Conservation (phyloP, 371 early-diverging fungal genomes). For the Mortierella sp. region DNA sequence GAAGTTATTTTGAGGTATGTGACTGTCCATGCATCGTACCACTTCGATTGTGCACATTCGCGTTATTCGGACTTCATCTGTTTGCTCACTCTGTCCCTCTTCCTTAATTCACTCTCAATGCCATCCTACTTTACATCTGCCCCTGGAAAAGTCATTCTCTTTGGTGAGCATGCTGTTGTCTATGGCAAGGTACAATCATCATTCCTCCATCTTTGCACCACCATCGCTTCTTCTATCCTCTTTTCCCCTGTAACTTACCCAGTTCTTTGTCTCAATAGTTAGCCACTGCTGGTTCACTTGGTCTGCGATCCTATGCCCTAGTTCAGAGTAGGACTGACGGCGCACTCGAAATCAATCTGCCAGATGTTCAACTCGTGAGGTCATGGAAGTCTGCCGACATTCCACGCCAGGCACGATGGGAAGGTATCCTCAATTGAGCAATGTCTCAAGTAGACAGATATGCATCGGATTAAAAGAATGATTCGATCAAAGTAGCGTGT, state of each 20-base stretch:
- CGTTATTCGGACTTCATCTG: too few species aligned
- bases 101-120: constrained; percentile 6
- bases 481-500: neutral
- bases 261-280: constrained; percentile 37
- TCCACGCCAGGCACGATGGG: constrained; percentile 49
- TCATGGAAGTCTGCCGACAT: constrained; percentile 60
- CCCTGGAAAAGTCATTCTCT: constrained; percentile 97
- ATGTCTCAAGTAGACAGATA: neutral
- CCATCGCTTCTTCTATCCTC: neutral
- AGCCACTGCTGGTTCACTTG: constrained; percentile 81
- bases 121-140: constrained; percentile 68
- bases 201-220: neutral
- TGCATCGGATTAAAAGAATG: neutral
- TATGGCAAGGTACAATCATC: constrained; percentile 84
- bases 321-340: constrained; percentile 62
- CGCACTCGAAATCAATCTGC: constrained; percentile 60
- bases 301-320: constrained; percentile 74
- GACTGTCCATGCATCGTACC: too few species aligned
- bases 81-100: too few species aligned
- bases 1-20: too few species aligned
- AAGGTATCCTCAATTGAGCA: constrained; percentile 24
- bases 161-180: constrained; percentile 98
- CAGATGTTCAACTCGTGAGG: constrained; percentile 65
- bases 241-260: neutral
- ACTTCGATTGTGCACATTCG: too few species aligned